These are phyloP conservation scores for Hortaea werneckii DNA, from an alignment of 2,329 filamentous ascomycete genomes.

Conservation along the genomic window DNA sequence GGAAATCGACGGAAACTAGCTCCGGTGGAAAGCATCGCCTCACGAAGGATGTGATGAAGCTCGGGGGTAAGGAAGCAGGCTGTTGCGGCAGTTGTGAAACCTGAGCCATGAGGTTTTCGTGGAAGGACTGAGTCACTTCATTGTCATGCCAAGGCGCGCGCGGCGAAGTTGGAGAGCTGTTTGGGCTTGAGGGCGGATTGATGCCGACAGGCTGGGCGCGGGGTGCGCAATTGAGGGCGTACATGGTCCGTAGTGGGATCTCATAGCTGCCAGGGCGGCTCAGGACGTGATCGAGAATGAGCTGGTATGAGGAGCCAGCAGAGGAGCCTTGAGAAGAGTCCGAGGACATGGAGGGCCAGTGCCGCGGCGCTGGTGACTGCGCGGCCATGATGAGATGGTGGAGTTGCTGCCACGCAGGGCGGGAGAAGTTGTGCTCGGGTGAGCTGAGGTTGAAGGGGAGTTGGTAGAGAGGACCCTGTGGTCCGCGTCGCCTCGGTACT, in stretches of 20 bases:
- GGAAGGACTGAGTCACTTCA: conserved; percentile 35
- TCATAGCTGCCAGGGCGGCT: conserved; percentile 54
- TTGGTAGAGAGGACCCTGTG: too few species aligned
- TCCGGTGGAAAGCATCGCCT: conserved; percentile 48
- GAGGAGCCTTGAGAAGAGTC: conserved; percentile 21
- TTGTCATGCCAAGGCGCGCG: conserved; percentile 19
- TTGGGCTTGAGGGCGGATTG: conserved; percentile 24
- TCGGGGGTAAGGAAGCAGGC: conserved; percentile 51
- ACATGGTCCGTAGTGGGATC: conserved; percentile 58
- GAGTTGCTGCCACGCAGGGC: too few species aligned
- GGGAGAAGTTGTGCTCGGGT: too few species aligned
- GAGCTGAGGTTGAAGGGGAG: too few species aligned
- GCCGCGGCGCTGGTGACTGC: neutral
- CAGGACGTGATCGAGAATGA: conserved; percentile 49
- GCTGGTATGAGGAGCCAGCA: conserved; percentile 33
- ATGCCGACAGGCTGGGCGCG: conserved; percentile 26
- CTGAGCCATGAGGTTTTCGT: conserved; percentile 43
- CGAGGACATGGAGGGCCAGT: conserved; percentile 3
- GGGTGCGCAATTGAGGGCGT: conserved; percentile 53
- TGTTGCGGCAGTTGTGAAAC: conserved; percentile 50
- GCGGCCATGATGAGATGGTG: too few species aligned
- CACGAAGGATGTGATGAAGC: conserved; percentile 53
- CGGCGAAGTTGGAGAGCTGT: conserved; percentile 28
- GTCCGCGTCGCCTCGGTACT: too few species aligned
- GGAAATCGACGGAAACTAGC: conserved; percentile 51